A percentile compares a stretch with the other conserved stretches of the same genome.
Conservation (phyloP, 805 yeast species). For the Zygosaccharomyces gambellarensis region DNA sequence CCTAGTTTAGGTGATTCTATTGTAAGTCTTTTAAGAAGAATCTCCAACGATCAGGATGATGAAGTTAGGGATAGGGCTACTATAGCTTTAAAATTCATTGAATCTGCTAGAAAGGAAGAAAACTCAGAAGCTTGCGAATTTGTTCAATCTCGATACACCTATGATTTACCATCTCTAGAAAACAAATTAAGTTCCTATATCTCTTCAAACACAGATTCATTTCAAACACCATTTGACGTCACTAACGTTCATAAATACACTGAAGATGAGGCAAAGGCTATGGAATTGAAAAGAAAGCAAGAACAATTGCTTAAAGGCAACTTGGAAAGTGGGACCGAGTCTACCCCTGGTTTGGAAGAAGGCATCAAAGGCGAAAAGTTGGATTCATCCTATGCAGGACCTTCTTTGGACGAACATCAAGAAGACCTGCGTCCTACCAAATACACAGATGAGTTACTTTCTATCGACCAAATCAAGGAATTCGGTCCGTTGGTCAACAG, state of each 20-base stretch:
- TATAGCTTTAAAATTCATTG: slow-evolving; percentile 66
- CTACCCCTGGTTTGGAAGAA: slow-evolving; percentile 13
- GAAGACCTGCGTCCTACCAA: slow-evolving; percentile 50
- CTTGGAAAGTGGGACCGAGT: slow-evolving; percentile 29
- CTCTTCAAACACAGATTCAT: slow-evolving; percentile 34
- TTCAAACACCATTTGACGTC: slow-evolving; percentile 63
- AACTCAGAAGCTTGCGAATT: slow-evolving; percentile 40
- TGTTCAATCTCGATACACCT: slow-evolving; percentile 62
- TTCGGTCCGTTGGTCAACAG: slow-evolving; percentile 77
- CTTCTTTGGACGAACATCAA: slow-evolving; percentile 29
- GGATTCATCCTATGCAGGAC: slow-evolving; percentile 26
- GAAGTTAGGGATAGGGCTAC: slow-evolving; percentile 98
- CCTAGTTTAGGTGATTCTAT: slow-evolving; percentile 62
- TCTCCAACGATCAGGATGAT: slow-evolving; percentile 85
- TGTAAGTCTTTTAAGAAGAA: slow-evolving; percentile 69
- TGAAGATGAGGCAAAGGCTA: slow-evolving; percentile 64
- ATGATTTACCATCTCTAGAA: slow-evolving; percentile 75
- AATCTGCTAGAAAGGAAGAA: slow-evolving; percentile 35
- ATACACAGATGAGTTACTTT: slow-evolving; percentile 62
- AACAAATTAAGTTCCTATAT: slow-evolving; percentile 69
- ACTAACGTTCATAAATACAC: slow-evolving; percentile 58
- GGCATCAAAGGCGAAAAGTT: slow-evolving; percentile 26
- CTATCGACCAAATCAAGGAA: slow-evolving; percentile 64
- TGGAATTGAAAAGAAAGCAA: slow-evolving; percentile 53
- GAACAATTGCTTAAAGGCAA: slow-evolving; percentile 26